Base-by-base conservation (phyloP, 495 filamentous ascomycete species). In the Penicillium bovifimosum region DNA sequence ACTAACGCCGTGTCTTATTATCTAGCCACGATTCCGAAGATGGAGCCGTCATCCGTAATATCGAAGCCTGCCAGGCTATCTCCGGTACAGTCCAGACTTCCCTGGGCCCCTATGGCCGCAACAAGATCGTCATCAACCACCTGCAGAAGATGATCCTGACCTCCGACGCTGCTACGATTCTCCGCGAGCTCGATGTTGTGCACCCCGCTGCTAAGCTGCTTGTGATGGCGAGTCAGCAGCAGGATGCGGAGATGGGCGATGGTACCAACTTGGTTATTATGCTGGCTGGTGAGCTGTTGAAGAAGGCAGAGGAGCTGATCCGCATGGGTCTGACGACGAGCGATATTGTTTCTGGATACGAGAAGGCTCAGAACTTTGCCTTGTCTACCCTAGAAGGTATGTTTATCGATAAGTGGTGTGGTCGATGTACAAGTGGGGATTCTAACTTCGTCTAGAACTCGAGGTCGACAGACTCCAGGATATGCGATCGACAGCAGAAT, bases 111-210 rank as follows among this genome's bases (percentile, higher is more conserved):
- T 96, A 93, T 69, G 95, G 95, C 65, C 88, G 95, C 71, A 99
- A 97, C 79, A 99, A 99, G 78, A 96, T 99, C 70, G 89, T 99
- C 76, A 96, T 99, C 79, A 99, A 97, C 75, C 95, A 99, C 76
- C 80, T 99, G 52, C 91, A 96, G 74, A 99, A 99, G 80, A 96
- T 97, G 93, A 92, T 96, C 55, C 80, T 99, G 52, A 99, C 95
- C 52, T 96, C 90, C 40, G 95, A 99, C 67, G 95, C 95, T 34
- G 95, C 95, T 56, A 96, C 93, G 24, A 99, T 99, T 57, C 78
- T 99, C 48, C 86, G 90, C 62, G 95, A 99, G 70, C 80, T 99
- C 67, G 95, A 99, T 65, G 95, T 99, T 40, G 92, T 99, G 28
- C 95, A 99, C 73, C 95, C 95, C 51, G 95, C 95, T 35, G 95